These are phyloP conservation scores for Acanthamoeba culbertsoni DNA, from an alignment of 208 protist species.

Conservation along the genomic window DNA sequence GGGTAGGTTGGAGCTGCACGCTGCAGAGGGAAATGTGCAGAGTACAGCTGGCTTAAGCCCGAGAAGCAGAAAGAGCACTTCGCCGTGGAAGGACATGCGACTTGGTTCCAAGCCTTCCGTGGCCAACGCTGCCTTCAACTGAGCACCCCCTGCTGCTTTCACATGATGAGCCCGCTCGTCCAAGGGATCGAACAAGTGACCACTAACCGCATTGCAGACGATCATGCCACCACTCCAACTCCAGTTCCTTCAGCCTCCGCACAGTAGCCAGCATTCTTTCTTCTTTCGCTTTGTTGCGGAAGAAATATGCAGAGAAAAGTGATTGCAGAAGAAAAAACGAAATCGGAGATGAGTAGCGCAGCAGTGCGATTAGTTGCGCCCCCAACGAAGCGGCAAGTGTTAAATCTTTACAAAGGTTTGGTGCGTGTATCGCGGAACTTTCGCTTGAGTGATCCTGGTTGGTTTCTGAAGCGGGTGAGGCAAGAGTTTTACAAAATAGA, in stretches of 20 bases:
- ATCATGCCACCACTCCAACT: not conserved
- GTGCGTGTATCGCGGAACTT: not conserved
- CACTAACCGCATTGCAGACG: not conserved
- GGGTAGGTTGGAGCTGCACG: not conserved
- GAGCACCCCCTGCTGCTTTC: not conserved
- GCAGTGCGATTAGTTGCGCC: not conserved
- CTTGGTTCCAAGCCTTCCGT: not conserved
- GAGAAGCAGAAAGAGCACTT: slow-evolving; percentile 20
- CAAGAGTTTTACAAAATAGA: slow-evolving; percentile 19
- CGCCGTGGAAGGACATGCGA: not conserved
- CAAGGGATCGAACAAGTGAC: not conserved
- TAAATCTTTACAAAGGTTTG: not conserved
- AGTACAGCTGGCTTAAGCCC: slow-evolving; percentile 2
- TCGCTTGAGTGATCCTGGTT: not conserved
- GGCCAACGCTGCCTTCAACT: not conserved
- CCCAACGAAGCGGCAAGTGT: not conserved
- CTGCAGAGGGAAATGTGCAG: not conserved
- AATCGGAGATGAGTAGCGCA: not conserved
- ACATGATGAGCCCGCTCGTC: not conserved
- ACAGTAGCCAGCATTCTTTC: not conserved
- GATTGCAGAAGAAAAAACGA: too few relatives aligned
- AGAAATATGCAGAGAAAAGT: too few relatives aligned
- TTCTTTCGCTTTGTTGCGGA: too few relatives aligned
- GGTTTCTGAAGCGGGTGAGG: not conserved
- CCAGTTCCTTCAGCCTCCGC: not conserved